Percentiles rank a stretch among this genome's conserved stretches.
Evolutionary conservation across 345 rosid genomes (phyloP).

Genomic region (Populus tremula): DNA sequence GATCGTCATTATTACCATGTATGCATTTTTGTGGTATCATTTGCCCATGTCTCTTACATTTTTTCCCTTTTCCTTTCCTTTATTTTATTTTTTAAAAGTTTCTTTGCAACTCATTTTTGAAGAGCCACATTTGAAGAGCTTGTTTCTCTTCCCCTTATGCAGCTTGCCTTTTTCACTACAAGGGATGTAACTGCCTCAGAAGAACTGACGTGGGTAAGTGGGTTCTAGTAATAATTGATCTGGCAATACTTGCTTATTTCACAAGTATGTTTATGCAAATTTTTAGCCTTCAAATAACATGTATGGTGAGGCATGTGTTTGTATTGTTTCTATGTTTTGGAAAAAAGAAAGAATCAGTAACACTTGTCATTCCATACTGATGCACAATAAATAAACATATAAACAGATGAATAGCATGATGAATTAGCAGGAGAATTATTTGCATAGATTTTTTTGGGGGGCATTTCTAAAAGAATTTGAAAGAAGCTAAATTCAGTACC

Average conservation of each 20-base stretch:
- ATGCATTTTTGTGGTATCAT: slow-evolving; percentile 16
- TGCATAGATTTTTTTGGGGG: too few relatives aligned
- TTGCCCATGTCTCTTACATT: neutral
- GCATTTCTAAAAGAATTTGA: too few relatives aligned
- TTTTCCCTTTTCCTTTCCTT: neutral
- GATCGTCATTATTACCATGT: slow-evolving; percentile 85
- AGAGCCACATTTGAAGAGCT: neutral
- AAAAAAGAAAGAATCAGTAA: neutral
- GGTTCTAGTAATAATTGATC: neutral
- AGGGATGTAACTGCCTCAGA: slow-evolving; percentile 64
- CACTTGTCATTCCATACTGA: too few relatives aligned
- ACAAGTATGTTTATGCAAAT: neutral
- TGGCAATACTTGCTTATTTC: neutral
- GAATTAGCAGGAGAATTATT: too few relatives aligned
- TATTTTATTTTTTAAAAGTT: neutral
- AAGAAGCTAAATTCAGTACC: too few relatives aligned
- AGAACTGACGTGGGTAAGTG: slow-evolving; percentile 81
- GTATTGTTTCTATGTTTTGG: neutral
- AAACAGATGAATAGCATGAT: too few relatives aligned
- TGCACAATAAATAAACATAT: too few relatives aligned
- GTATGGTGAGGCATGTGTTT: neutral
- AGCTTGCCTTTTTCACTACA: slow-evolving; percentile 80
- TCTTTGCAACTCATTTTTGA: neutral
- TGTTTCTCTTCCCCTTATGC: slow-evolving; percentile 17
- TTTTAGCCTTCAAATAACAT: too few relatives aligned